Evolutionary conservation across 2,329 filamentous ascomycete genomes (phyloP).

Genomic region (Furcasterigmium furcatum): DNA sequence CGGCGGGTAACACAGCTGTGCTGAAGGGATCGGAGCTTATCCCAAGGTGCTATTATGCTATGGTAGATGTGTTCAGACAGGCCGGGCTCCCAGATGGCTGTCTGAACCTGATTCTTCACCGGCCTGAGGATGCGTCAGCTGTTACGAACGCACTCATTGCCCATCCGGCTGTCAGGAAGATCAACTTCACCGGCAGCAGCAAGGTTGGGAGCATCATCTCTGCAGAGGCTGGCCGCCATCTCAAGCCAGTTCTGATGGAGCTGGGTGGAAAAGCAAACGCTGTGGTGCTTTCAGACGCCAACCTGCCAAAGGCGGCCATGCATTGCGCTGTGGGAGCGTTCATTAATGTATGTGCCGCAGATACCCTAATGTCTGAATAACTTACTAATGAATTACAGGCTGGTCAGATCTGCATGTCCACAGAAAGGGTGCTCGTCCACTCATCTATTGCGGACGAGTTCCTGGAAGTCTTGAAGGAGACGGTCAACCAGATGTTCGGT

Average conservation of each 20-base stretch:
- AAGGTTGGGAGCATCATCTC: conserved; percentile 37
- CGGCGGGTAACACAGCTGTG: conserved; percentile 19
- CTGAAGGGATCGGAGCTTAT: conserved; percentile 28
- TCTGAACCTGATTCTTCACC: conserved; percentile 31
- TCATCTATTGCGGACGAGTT: conserved; percentile 14
- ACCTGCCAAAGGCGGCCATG: conserved; percentile 35
- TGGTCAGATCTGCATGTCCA: conserved; percentile 72
- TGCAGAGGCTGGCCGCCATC: conserved; percentile 22
- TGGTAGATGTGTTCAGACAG: conserved; percentile 30
- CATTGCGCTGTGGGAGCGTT: conserved; percentile 18
- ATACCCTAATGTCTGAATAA: no score
- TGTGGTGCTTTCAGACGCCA: conserved; percentile 40
- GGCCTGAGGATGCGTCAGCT: conserved; percentile 24
- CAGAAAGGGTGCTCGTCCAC: conserved; percentile 53
- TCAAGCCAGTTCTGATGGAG: neutral
- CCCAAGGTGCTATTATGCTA: conserved; percentile 23
- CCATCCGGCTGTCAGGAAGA: conserved; percentile 30
- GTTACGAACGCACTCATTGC: conserved; percentile 31
- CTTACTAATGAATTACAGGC: conserved; percentile 3
- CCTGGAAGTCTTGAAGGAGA: neutral
- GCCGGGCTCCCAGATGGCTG: conserved; percentile 38
- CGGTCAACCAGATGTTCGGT: neutral
- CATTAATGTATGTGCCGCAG: conserved; percentile 1
- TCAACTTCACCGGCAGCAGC: conserved; percentile 42
- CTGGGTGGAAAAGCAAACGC: conserved; percentile 20